A percentile compares a stretch with the other conserved stretches of the same genome.
phyloP scores from a whole-genome alignment of 2,329 filamentous ascomycete genomes.

The Colletotrichum cuscutae region DNA sequence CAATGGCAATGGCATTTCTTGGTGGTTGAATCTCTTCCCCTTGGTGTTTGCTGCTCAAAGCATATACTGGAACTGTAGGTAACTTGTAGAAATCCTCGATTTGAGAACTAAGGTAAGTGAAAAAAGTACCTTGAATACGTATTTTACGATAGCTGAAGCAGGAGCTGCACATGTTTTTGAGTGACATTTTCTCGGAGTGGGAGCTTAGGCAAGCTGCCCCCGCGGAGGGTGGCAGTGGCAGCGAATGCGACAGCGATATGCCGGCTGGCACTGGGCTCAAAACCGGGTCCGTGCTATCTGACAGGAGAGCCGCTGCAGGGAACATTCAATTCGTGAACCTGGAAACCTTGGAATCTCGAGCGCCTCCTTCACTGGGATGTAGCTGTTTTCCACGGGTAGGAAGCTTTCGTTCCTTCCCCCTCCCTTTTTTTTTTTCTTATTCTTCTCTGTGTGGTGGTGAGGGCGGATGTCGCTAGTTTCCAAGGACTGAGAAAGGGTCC shows the following conservation, averaged over 20 bases:
- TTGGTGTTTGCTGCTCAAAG: not conserved
- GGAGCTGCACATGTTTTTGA: not conserved
- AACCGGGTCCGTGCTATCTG: not conserved
- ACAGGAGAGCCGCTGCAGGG: conserved; percentile 1
- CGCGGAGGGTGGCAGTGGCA: not conserved
- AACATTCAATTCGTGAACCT: not conserved
- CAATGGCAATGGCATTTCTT: too few species aligned
- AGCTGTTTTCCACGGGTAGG: too few species aligned
- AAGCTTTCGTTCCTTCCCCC: not conserved
- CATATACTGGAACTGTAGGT: too few species aligned
- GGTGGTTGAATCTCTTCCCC: not conserved
- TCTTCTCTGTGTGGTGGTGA: not conserved
- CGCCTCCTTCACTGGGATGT: not conserved
- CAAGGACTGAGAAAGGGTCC: not conserved
- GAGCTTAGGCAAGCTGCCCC: not conserved
- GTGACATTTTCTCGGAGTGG: not conserved
- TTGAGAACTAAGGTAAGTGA: too few species aligned
- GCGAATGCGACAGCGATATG: not conserved
- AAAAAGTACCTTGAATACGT: too few species aligned
- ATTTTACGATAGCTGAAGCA: too few species aligned
- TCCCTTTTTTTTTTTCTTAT: not conserved
- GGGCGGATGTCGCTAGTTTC: not conserved
- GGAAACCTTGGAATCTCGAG: not conserved
- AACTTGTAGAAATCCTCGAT: too few species aligned
- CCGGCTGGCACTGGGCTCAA: not conserved